Evolutionary conservation across 495 filamentous ascomycete genomes (phyloP).

Genomic region (Xylaria venustula): DNA sequence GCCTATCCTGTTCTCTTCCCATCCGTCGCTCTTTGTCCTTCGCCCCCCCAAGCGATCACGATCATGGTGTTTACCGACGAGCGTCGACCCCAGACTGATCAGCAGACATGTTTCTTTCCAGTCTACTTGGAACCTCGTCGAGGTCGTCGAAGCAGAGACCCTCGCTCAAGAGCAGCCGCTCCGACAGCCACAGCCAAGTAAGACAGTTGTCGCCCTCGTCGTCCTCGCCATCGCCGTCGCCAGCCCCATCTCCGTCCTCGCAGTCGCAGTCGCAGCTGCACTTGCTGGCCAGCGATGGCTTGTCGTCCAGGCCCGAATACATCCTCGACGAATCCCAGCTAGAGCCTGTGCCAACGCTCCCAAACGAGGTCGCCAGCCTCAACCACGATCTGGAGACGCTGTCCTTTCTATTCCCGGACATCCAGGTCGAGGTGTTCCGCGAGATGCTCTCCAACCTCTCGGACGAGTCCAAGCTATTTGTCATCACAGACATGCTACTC

Average conservation of each 20-base stretch:
- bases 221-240: background rate
- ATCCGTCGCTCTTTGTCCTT: background rate
- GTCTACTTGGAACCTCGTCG: slow-evolving; percentile 10
- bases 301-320: slow-evolving; percentile 1
- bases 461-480: slow-evolving; percentile 75
- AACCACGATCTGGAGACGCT: slow-evolving; percentile 73
- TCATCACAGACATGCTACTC: slow-evolving; percentile 81
- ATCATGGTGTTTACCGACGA: slow-evolving; percentile 9
- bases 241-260: background rate
- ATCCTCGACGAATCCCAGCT: slow-evolving; percentile 43
- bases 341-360: slow-evolving; percentile 38
- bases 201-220: background rate
- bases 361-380: slow-evolving; percentile 63
- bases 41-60: background rate
- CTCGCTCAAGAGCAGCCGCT: background rate
- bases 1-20: background rate
- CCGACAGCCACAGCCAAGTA: background rate
- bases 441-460: slow-evolving; percentile 81
- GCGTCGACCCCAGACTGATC: slow-evolving; percentile 3
- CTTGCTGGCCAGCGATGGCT: background rate
- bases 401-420: slow-evolving; percentile 77
- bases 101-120: slow-evolving; percentile 14
- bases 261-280: background rate
- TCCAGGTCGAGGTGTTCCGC: slow-evolving; percentile 87
- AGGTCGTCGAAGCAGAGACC: slow-evolving; percentile 7